Evolutionary conservation across 176 grass and related monocot genomes (phyloP), one percentile per base, ranked within the genome.

Genomic region (Rhynchospora breviuscula): DNA sequence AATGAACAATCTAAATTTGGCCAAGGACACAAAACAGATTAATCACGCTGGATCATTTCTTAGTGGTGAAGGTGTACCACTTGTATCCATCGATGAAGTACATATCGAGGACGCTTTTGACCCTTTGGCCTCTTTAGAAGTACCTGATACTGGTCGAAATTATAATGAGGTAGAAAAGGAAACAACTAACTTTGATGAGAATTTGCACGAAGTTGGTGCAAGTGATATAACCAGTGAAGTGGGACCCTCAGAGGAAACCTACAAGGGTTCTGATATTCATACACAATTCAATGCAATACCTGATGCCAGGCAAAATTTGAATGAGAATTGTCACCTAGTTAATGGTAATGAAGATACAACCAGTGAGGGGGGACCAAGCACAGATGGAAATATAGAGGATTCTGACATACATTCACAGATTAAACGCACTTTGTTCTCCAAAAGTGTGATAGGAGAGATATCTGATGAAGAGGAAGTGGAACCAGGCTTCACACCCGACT

Each of bases 381-480:
- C 23, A 9, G 73, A 77, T 22, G 48, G 21, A 29, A 82, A 7
- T 31, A 52, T 31, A 25, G 35, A 82, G 31, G 80, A 64, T 46
- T 67, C 43, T 10, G 44, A 82, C 19, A 1, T 44, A 13, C 7
- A 82, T 49, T 48, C 6, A 25, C 59, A 51, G 22, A 82, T 23
- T 31, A 21, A 26, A 26, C 59, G 10, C 4, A 19, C 40, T 63
- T 66, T 67, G 2, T 82, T 82, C 62, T 67, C 60, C 61, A 67
- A 67, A 82, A 82, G 80, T 82, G 62, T 67, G 11, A 82, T 82
- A 65, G 80, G 80, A 82, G 62, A 82, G 21, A 21, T 66, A 51
- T 82, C 80, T 26, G 80, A 82, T 43, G 80, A 82, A 82, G 80
- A 82, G 46, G 80, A 82, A 26, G 60, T 82, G 44, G 49, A 77